Base-by-base conservation (phyloP, 179 eudicot species). In the Silene vulgaris region DNA sequence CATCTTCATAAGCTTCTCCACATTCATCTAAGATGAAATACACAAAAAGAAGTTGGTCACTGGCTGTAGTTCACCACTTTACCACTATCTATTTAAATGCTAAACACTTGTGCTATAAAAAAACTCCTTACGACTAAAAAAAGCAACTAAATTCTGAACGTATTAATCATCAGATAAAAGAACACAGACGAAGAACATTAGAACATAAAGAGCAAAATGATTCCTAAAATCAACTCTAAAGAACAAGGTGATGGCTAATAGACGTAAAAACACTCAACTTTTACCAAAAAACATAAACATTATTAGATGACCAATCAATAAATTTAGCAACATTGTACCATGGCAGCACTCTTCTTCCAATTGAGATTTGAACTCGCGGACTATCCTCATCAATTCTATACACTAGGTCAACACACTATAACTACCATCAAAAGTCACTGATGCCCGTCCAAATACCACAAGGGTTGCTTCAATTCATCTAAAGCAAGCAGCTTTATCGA, bases 1-100 rank as follows among this genome's bases (percentile, higher is more conserved):
- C 96, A 89, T 90, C 89, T 90, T 90, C 90, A 69, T 84, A 17
- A 90, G 87, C 87, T 89, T 90, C 82, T 90, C 96, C 68, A 85
- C 86, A 87, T 90, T 90, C 96, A 90, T 90, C 92, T 90, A 82
- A 60, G 63, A 3, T 54, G 19, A 12, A 3, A 35, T 35, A 76
- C 21, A 13, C 1, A 20, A 2, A 14, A 0, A 16, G 12, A 20
- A 21, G 30, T 16, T 20, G 3, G 14, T 11, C 30, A 43, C 65
- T 35, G 67, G n/a, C 66, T 69, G 52, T 3, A 17, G n/a, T 7
- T 13, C 14, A 45, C 16, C 28, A 71, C 32, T 12, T 28, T 63
- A 7, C 17, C 3, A 32, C 21, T 37, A 13, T 29, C 43, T 29
- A 43, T 30, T 17, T 43, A 40, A 29, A 29, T 32, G 45, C n/a